Evolutionary conservation across 805 yeast species (phyloP).

Genomic region (Blastobotrys chiropterorum): DNA sequence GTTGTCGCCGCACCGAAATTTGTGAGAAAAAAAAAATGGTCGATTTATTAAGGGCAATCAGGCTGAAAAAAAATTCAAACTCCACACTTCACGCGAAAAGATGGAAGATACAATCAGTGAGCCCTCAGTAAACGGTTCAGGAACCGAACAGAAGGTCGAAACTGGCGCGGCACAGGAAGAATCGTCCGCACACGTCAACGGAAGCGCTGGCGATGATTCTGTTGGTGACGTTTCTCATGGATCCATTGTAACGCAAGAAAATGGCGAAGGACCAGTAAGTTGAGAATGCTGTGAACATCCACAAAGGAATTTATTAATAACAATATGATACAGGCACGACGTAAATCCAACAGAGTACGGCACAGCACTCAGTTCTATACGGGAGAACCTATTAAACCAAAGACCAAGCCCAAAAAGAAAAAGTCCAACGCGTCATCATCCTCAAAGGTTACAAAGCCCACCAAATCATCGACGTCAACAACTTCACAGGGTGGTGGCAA

Average conservation of each 20-base stretch:
- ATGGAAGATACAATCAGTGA: neutral
- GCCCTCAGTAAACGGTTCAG: neutral
- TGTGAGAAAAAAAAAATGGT: neutral
- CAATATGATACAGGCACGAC: neutral
- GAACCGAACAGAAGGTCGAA: neutral
- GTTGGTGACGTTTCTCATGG: neutral
- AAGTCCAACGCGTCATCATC: slow-evolving; percentile 1
- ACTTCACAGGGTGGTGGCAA: slow-evolving; percentile 16
- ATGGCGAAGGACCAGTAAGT: neutral
- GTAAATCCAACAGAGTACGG: neutral
- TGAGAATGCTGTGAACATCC: neutral
- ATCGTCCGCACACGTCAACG: neutral
- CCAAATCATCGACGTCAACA: slow-evolving; percentile 6
- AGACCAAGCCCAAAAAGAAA: neutral
- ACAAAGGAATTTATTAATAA: neutral
- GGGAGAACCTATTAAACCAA: neutral
- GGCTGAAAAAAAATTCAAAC: neutral
- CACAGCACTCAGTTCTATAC: neutral
- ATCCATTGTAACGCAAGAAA: neutral
- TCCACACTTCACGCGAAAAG: neutral
- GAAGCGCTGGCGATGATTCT: neutral
- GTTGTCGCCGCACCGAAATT: neutral
- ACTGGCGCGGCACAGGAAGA: neutral
- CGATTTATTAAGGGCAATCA: neutral
- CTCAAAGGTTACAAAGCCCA: neutral